Evolutionary conservation across 331 rosid species (phyloP), one percentile per base, ranked within the genome.

Genomic region (Phaseolus coccineus): DNA sequence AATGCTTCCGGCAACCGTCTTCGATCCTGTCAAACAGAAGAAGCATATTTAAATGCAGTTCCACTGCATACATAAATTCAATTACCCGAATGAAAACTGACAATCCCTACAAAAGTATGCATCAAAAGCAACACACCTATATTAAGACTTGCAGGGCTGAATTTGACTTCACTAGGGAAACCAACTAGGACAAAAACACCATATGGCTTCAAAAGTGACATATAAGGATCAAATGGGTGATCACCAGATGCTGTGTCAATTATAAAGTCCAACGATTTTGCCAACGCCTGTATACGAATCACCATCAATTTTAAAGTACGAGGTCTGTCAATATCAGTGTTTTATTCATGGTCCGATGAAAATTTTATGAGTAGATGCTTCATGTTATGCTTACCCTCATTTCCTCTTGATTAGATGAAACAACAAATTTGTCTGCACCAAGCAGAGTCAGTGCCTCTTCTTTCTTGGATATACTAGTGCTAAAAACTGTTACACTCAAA

Each of bases 161-260:
- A 78, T 77, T 92, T 94, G 79, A 90, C 81, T 85, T 90, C 89
- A 71, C 89, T 86, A 7, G 96, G 97, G 81, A 83, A 83, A 61
- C 98, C 94, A 75, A 92, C 90, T 63, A 94, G 74, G 74, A 74
- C 93, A 8, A 90, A 75, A 76, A 81, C 84, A 68, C 98, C 97
- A 52, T 47, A 70, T 33, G 81, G 74, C 88, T 92, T 94, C 84
- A 94, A 69, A 27, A 88, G 79, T 50, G 96, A 71, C 91, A 94
- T 72, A 84, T 89, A 94, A 69, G 94, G 93, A 85, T 94, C 97
- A 82, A 90, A 88, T 1, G 87, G 88, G 65, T 94, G 98, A 84
- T 89, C 91, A 68, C 98, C 97, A 44, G 97, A 90, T 55, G 98
- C 97, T 30, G 98, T 80, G 85, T 94, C 97, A 61, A 94, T 39